Evolutionary conservation across 179 eudicot species (phyloP).

Genomic region (Spergularia azorica): DNA sequence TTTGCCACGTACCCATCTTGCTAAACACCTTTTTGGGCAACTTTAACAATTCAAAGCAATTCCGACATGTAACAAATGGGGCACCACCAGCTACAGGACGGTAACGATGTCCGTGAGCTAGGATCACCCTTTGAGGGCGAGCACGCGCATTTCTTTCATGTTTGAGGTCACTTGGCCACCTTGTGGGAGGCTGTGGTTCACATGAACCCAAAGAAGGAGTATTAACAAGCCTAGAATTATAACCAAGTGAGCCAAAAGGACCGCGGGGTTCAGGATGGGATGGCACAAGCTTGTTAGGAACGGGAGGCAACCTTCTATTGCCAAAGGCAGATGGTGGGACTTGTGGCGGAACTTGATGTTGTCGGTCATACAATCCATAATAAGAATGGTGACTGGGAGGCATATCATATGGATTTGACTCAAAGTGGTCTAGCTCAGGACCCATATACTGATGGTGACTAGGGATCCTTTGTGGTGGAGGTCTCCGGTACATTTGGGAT

Average conservation of each 20-base stretch:
- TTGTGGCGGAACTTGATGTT: slow-evolving; percentile 36
- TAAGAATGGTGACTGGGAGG: slow-evolving; percentile 48
- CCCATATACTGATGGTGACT: slow-evolving; percentile 43
- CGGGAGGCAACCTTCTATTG: slow-evolving; percentile 44
- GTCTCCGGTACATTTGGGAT: slow-evolving; percentile 49
- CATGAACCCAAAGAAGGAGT: slow-evolving; percentile 36
- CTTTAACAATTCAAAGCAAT: slow-evolving; percentile 76
- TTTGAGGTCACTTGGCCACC: slow-evolving; percentile 52
- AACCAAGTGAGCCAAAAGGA: slow-evolving; percentile 38
- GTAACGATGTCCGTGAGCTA: slow-evolving; percentile 48
- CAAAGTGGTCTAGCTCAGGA: slow-evolving; percentile 44
- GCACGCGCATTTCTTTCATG: slow-evolving; percentile 40
- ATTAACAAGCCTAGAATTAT: slow-evolving; percentile 34
- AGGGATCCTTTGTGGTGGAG: slow-evolving; percentile 43
- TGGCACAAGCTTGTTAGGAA: slow-evolving; percentile 41
- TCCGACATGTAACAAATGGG: slow-evolving; percentile 72
- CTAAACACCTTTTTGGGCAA: slow-evolving; percentile 52
- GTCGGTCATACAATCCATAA: slow-evolving; percentile 55
- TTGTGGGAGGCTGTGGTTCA: slow-evolving; percentile 42
- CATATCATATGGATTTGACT: slow-evolving; percentile 41
- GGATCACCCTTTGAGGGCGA: slow-evolving; percentile 52
- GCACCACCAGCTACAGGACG: slow-evolving; percentile 84
- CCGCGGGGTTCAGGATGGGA: slow-evolving; percentile 38
- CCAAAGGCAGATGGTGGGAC: slow-evolving; percentile 41
- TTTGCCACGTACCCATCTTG: slow-evolving; percentile 51